Evolutionary conservation across 1,284 basidiomycete species (phyloP).

Genomic region (Anthracocystis walkeri): DNA sequence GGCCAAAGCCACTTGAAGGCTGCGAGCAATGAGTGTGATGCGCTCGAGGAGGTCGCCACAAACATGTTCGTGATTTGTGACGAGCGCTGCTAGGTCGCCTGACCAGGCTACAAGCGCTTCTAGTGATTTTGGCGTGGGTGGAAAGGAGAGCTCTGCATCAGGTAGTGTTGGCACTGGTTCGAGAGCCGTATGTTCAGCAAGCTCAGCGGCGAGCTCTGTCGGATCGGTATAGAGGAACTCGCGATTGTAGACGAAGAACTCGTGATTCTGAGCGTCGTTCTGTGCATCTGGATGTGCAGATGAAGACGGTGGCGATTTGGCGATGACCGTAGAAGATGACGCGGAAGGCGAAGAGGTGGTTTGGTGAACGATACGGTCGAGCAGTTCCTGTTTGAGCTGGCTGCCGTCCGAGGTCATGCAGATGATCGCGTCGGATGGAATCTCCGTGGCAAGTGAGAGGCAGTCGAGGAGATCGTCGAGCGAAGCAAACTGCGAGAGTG

Average conservation of each 20-base stretch:
- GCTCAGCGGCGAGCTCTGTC: conserved; percentile 54
- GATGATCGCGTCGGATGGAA: conserved; percentile 63
- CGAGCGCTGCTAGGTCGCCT: conserved; percentile 20
- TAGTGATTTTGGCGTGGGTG: conserved; percentile 57
- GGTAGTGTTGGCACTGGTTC: conserved; percentile 22
- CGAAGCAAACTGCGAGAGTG: conserved; percentile 57
- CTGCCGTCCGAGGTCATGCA: conserved; percentile 65
- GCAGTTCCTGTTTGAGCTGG: conserved; percentile 60
- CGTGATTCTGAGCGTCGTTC: conserved; percentile 22
- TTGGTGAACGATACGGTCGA: conserved; percentile 52
- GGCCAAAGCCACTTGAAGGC: conserved; percentile 58
- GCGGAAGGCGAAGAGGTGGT: conserved; percentile 10
- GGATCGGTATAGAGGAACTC: conserved; percentile 64
- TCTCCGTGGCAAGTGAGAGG: conserved; percentile 65
- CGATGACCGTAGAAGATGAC: conserved; percentile 17
- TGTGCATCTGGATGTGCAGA: conserved; percentile 12
- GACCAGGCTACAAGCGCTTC: conserved; percentile 57
- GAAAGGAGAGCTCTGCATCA: conserved; percentile 47
- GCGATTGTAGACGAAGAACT: conserved; percentile 67
- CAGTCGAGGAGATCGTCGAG: conserved; percentile 65
- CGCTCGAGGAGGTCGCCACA: conserved; percentile 38
- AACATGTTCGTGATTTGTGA: conserved; percentile 14
- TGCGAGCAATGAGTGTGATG: conserved; percentile 54
- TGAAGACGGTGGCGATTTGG: conserved; percentile 8
- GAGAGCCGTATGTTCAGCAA: conserved; percentile 49